Base-by-base conservation (phyloP, 1,284 basidiomycete genomes). In the Marasmius tenuissimus region DNA sequence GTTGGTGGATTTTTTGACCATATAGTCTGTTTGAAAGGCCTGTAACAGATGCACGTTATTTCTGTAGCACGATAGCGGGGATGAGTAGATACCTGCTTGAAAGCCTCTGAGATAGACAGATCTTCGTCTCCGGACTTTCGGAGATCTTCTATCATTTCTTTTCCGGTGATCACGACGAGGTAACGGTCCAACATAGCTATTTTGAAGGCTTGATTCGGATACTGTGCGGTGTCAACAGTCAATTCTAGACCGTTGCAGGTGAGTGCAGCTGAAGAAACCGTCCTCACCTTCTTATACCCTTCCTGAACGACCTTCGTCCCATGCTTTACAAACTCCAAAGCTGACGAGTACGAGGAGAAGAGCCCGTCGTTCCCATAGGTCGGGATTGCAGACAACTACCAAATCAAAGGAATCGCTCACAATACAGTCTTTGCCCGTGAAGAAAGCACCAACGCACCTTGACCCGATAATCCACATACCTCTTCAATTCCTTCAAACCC, bases 131-230 rank as follows among this genome's bases (percentile, higher is more conserved):
- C 68, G 0, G 74, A 71, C 40, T 66, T 71, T 8, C 72, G 70
- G 6, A 79, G 61, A 50, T 79, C 77, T 1, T 78, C 74, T 2
- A 76, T 68, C 58, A 75, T 68, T 50, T 73, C 58, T 0, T 68
- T 64, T 4, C 69, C 72, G n/a, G 68, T 71, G 20, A 76, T 68
- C 5, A 78, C 62, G 35, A 78, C 65, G 2, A 69, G 58, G 76
- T 74, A 79, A 2, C 64, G 60, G 49, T 67, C 67, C 4, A 73
- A 59, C n/a, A 68, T 58, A 0, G 75, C 68, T 6, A 78, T 62
- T 61, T 76, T 76, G 71, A 76, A 79, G 3, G 62, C 58, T 60
- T 47, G 53, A 27, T 58, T 58, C 9, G 47, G 58, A 53, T 58
- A 60, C 62, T 63, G 9, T n/a, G 34, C 4, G 16, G 27, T 10